Conservation (phyloP, 768 basidiomycete species). For the Naganishia friedmannii region DNA sequence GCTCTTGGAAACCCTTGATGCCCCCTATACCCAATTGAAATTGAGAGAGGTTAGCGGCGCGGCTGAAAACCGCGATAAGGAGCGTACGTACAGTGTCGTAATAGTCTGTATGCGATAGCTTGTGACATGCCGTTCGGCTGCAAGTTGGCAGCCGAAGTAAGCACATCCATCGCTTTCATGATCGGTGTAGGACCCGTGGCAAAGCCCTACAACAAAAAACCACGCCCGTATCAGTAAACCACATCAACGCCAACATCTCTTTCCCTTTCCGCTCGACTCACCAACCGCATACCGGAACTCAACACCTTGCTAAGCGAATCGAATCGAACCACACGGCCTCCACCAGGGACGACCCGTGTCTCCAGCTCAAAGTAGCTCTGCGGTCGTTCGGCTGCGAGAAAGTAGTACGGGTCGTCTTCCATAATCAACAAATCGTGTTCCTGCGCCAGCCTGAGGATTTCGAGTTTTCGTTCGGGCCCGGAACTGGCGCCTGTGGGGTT, state of each 20-base stretch:
- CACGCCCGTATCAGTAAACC: not conserved
- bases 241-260: not conserved
- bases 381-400: slow-evolving; percentile 62
- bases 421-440: slow-evolving; percentile 71
- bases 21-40: slow-evolving; percentile 59
- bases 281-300: slow-evolving; percentile 49
- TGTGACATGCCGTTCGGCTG: slow-evolving; percentile 50
- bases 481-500: slow-evolving; percentile 84
- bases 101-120: slow-evolving; percentile 42
- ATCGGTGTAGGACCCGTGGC: slow-evolving; percentile 70
- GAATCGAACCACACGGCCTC: slow-evolving; percentile 79
- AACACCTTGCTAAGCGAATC: slow-evolving; percentile 83
- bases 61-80: slow-evolving; percentile 33
- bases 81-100: slow-evolving; percentile 38
- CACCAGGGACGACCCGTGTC: slow-evolving; percentile 60
- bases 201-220: slow-evolving; percentile 61
- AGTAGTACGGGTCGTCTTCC: slow-evolving; percentile 54
- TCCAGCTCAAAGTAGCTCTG: slow-evolving; percentile 83
- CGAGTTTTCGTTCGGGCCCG: slow-evolving; percentile 64
- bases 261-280: slow-evolving; percentile 12
- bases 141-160: slow-evolving; percentile 58
- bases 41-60: slow-evolving; percentile 65
- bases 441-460: slow-evolving; percentile 66
- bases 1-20: slow-evolving; percentile 67
- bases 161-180: slow-evolving; percentile 65